Evolutionary conservation across 1,139 yeast species (phyloP).

Genomic region (Petasospora rhodanensis): DNA sequence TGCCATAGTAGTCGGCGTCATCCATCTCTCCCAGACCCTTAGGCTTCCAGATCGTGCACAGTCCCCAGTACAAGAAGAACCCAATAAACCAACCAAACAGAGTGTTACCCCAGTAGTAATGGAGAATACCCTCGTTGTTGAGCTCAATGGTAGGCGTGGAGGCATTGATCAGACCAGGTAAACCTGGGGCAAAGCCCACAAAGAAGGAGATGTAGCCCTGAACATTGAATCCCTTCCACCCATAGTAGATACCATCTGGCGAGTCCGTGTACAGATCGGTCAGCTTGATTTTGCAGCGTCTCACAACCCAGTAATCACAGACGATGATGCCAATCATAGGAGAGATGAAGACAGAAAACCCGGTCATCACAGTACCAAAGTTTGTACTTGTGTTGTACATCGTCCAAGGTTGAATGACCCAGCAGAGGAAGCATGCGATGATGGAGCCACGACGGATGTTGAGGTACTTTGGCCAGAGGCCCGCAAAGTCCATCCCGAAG

Average conservation of each 20-base stretch:
- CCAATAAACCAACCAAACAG: constrained; percentile 40
- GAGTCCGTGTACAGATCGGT: constrained; percentile 25
- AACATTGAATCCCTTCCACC: constrained; percentile 38
- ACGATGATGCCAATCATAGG: constrained; percentile 32
- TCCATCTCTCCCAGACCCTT: constrained; percentile 10
- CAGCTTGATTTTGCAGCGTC: constrained; percentile 31
- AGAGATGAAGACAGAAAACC: constrained; percentile 31
- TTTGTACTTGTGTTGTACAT: constrained; percentile 33
- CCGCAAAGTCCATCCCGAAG: constrained; percentile 33
- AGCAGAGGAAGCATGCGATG: constrained; percentile 29
- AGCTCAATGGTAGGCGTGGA: constrained; percentile 23
- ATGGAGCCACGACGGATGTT: constrained; percentile 35
- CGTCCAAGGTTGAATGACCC: constrained; percentile 36
- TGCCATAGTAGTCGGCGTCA: constrained; percentile 9
- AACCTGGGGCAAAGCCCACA: constrained; percentile 37
- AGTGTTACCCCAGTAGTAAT: constrained; percentile 38
- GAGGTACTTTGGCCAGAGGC: constrained; percentile 32
- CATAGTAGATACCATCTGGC: constrained; percentile 35
- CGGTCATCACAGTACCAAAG: constrained; percentile 31
- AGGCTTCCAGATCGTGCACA: constrained; percentile 23
- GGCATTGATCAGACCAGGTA: constrained; percentile 39
- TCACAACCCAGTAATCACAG: constrained; percentile 30
- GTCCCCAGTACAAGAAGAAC: constrained; percentile 33
- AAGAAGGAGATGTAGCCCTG: constrained; percentile 39
- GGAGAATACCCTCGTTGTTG: constrained; percentile 31